Base-by-base conservation (phyloP, 768 basidiomycete species). In the Tylopilus sp. region DNA sequence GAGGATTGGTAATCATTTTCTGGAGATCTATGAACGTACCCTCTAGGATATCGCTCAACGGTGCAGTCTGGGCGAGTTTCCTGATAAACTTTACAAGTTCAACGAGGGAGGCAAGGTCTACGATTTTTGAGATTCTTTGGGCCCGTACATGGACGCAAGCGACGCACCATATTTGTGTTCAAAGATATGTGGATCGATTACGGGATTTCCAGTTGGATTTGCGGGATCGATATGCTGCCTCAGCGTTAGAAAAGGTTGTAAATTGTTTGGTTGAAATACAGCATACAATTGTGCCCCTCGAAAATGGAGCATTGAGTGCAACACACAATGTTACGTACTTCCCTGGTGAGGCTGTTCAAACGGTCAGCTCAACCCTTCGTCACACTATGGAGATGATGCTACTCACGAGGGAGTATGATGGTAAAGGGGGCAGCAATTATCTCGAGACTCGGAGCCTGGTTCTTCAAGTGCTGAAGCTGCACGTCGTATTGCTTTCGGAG, bases 401-500 rank as follows among this genome's bases (percentile, higher is more conserved):
- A n/a, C n/a, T n/a, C n/a, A n/a, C n/a, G n/a, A n/a, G n/a, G n/a
- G 24, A n/a, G n/a, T 16, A 34, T 10, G 11, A 29, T 31, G 17
- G 41, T 25, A 29, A 33, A 7, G 3, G 49, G 49, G 5, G 25
- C 12, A 6, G n/a, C 24, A 12, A 43, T 2, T 42, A 50, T 33
- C 41, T 50, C 49, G 8, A 50, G 40, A 42, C 40, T 50, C 6
- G 49, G 30, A 43, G 41, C 41, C 30, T 43, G 49, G 14, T 50
- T 33, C 49, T 25, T 50, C 30, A 50, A 16, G 17, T 50, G 41
- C 24, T 34, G 31, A 19, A 50, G 31, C 49, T 50, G 49, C 16
- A 50, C 10, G 49, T 50, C 24, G 8, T 50, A 50, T 26, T 50
- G 49, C 40, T 50, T 50, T 9, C 41, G 49, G 24, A 50, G 41